phyloP scores from a whole-genome alignment of 805 yeast genomes.

The Metschnikowia rubicola region DNA sequence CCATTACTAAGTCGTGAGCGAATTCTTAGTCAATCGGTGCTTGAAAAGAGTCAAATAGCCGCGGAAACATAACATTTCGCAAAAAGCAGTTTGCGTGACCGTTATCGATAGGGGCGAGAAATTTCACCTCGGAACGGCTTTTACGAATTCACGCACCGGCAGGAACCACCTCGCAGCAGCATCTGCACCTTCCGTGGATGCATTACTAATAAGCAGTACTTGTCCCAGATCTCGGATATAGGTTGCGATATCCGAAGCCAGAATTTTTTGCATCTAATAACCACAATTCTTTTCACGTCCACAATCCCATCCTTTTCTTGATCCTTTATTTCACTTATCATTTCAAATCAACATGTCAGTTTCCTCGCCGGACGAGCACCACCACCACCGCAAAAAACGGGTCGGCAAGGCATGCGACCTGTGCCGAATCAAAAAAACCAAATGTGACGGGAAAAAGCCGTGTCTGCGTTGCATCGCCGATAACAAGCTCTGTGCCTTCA shows the following conservation, averaged over 20 bases:
- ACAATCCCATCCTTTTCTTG: background rate
- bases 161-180: background rate
- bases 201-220: constrained; percentile 1
- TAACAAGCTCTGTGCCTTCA: constrained; percentile 57
- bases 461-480: constrained; percentile 54
- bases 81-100: too few relatives aligned
- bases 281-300: background rate
- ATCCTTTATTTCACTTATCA: too few relatives aligned
- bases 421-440: constrained; percentile 60
- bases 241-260: background rate
- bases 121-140: background rate
- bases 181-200: background rate
- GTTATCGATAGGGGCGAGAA: too few relatives aligned
- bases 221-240: background rate
- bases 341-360: constrained; percentile 2
- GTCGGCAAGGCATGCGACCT: constrained; percentile 66
- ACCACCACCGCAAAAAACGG: constrained; percentile 42
- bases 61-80: too few relatives aligned
- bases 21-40: too few relatives aligned
- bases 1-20: too few relatives aligned
- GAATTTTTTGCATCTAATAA: background rate
- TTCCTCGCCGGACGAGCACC: constrained; percentile 11
- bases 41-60: too few relatives aligned
- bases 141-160: background rate
- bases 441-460: constrained; percentile 61